Conservation (phyloP, 1,284 basidiomycete genomes). For the Pascua guehoae region DNA sequence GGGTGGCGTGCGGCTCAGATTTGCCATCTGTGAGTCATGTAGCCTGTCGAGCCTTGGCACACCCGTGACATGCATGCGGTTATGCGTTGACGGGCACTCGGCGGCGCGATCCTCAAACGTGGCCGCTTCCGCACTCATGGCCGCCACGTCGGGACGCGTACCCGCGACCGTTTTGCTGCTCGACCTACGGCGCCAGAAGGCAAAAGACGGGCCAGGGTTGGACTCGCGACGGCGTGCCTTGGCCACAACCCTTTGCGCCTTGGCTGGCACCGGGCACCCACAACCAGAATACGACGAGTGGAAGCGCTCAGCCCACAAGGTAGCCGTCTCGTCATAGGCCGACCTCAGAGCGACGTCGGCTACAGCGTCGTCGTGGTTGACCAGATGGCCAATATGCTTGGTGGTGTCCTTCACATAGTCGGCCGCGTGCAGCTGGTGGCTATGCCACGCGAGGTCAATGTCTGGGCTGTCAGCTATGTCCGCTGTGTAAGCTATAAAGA, state of each 20-base stretch:
- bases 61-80: slow-evolving; percentile 7
- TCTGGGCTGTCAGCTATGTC: slow-evolving; percentile 24
- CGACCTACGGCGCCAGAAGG: slow-evolving; percentile 7
- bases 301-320: slow-evolving; percentile 26
- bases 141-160: background rate
- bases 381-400: slow-evolving; percentile 15
- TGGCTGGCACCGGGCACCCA: slow-evolving; percentile 7
- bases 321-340: slow-evolving; percentile 22
- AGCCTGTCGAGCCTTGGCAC: background rate
- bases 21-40: background rate
- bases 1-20: too few species aligned
- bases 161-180: background rate
- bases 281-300: slow-evolving; percentile 14
- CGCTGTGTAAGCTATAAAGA: background rate
- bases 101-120: slow-evolving; percentile 10
- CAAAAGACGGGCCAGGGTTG: background rate
- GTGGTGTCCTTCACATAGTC: slow-evolving; percentile 26
- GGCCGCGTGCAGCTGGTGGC: slow-evolving; percentile 37
- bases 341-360: slow-evolving; percentile 23
- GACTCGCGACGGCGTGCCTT: background rate
- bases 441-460: slow-evolving; percentile 48
- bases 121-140: background rate
- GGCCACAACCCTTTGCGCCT: background rate
- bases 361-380: slow-evolving; percentile 39
- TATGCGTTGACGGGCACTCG: slow-evolving; percentile 15